These are phyloP conservation scores for Trichosanthes truncata DNA, from an alignment of 306 rosid species.

Conservation along the genomic window DNA sequence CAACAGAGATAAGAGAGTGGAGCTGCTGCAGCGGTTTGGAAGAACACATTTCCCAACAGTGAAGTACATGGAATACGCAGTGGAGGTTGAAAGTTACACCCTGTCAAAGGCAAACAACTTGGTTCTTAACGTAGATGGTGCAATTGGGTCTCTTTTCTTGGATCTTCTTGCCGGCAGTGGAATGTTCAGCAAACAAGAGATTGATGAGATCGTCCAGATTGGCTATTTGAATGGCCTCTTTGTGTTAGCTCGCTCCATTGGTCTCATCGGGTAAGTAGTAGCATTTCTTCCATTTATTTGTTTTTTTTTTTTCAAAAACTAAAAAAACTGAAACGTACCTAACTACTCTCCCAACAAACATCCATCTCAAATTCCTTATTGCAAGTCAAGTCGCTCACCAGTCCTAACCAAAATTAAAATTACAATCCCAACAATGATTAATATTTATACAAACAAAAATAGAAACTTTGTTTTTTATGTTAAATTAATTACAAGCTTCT, in stretches of 20 bases:
- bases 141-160: slow-evolving; percentile 91
- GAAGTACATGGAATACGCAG: slow-evolving; percentile 97
- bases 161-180: slow-evolving; percentile 98
- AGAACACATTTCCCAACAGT: slow-evolving; percentile 85
- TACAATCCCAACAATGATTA: neutral
- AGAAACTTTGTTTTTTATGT: too few species aligned
- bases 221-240: slow-evolving; percentile 94
- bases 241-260: slow-evolving; percentile 92
- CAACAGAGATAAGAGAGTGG: slow-evolving; percentile 96
- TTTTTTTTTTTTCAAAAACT: too few species aligned
- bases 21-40: slow-evolving; percentile 73
- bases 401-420: too few species aligned
- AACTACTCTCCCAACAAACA: too few species aligned
- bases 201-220: slow-evolving; percentile 78
- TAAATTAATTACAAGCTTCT: too few species aligned
- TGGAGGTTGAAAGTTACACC: slow-evolving; percentile 82
- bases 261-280: slow-evolving; percentile 80
- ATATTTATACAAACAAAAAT: neutral
- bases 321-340: too few species aligned
- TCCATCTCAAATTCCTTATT: too few species aligned
- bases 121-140: slow-evolving; percentile 92
- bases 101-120: slow-evolving; percentile 91
- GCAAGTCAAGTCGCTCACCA: too few species aligned
- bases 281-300: too few species aligned
- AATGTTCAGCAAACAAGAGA: slow-evolving; percentile 85